Evolutionary conservation across 306 rosid species (phyloP).

Genomic region (Malus orientalis): DNA sequence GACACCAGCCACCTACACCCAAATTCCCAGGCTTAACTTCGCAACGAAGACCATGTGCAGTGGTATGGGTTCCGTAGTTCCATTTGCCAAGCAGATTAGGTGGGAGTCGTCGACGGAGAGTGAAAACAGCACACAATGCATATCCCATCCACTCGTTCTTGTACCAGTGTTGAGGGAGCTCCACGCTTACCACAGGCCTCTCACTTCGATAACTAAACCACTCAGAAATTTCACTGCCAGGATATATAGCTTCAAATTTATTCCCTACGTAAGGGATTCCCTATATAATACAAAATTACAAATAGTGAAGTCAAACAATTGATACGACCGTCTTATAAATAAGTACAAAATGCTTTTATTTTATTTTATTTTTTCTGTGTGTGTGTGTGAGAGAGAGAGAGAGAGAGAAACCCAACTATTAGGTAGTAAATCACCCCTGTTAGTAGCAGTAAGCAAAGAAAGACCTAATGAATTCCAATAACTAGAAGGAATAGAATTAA

Average conservation of each 20-base stretch:
- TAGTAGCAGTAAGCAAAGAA: no score
- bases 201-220: neutral
- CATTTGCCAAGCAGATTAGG: neutral
- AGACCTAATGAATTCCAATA: no score
- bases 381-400: no score
- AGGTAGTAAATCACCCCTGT: no score
- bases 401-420: no score
- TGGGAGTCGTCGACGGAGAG: neutral
- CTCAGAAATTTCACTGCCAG: constrained; percentile 9
- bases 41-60: neutral
- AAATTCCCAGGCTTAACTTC: neutral
- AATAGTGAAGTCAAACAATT: neutral
- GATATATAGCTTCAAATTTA: neutral
- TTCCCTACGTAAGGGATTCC: neutral
- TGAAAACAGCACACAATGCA: neutral
- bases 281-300: neutral
- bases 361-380: no score
- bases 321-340: neutral
- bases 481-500: no score
- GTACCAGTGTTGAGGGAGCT: neutral
- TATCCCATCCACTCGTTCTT: neutral
- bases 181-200: neutral
- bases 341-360: no score
- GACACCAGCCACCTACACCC: neutral
- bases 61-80: neutral